A percentile compares a stretch with the other conserved stretches of the same genome.
phyloP scores from a whole-genome alignment of 805 yeast species.

The Henningerozyma blattae region DNA sequence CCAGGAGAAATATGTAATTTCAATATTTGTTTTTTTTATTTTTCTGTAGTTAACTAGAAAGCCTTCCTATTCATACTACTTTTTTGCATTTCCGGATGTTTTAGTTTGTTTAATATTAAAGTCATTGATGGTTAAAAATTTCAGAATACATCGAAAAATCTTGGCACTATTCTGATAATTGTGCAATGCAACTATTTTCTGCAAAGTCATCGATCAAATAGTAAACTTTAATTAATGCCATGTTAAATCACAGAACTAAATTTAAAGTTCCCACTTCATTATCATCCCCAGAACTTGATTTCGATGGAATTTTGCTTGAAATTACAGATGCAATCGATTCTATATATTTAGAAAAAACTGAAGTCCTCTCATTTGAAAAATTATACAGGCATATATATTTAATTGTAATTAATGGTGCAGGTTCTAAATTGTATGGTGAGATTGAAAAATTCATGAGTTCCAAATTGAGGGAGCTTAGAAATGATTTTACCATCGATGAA shows the following conservation, averaged over 20 bases:
- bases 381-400: constrained; percentile 71
- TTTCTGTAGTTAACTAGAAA: too few species aligned
- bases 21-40: too few species aligned
- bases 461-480: constrained; percentile 5
- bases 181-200: too few species aligned
- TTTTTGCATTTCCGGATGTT: too few species aligned
- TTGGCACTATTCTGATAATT: too few species aligned
- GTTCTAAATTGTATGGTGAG: constrained; percentile 7
- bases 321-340: constrained; percentile 57
- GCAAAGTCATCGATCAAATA: too few species aligned
- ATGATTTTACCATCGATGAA: constrained; percentile 2
- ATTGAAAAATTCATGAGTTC: constrained; percentile 5
- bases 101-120: too few species aligned
- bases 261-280: constrained; percentile 54
- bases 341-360: constrained; percentile 62
- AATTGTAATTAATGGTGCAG: constrained; percentile 37
- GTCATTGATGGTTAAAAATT: too few species aligned
- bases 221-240: too few species aligned
- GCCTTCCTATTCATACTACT: too few species aligned
- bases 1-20: too few species aligned
- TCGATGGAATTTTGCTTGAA: constrained; percentile 54
- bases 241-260: constrained; percentile 40
- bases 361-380: constrained; percentile 68
- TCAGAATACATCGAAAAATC: too few species aligned
- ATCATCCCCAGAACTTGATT: constrained; percentile 30